Conservation (phyloP, 139 green algal genomes). For the Volvox africanus region DNA sequence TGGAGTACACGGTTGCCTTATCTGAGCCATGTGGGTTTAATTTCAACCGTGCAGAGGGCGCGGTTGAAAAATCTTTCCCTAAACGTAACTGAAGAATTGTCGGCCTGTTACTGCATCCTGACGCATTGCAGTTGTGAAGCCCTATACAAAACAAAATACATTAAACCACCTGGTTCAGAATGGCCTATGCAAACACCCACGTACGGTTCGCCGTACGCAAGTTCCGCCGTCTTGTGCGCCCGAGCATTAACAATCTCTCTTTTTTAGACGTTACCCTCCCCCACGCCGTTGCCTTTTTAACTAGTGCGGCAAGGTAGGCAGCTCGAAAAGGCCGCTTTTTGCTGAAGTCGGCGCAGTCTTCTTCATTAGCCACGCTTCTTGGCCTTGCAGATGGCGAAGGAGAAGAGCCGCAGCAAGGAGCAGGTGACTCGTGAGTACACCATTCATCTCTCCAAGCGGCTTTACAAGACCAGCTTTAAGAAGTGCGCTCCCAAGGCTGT, state of each 20-base stretch:
- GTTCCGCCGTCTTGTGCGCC: background rate
- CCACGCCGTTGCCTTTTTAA: conserved; percentile 18
- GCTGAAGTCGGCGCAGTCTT: conserved; percentile 20
- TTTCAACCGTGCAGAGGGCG: background rate
- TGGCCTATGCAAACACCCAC: no score
- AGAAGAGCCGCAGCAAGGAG: conserved; percentile 81
- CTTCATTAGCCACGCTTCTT: background rate
- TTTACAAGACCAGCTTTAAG: conserved; percentile 97
- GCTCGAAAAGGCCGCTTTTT: background rate
- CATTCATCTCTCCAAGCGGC: conserved; percentile 97
- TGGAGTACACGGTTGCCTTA: conserved; percentile 32
- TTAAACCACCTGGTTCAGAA: no score
- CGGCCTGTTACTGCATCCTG: no score
- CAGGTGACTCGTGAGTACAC: conserved; percentile 97
- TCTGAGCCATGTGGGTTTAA: background rate
- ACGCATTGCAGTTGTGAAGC: no score
- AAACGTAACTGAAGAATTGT: no score
- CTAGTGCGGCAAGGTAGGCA: conserved; percentile 47
- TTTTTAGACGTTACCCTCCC: conserved; percentile 17
- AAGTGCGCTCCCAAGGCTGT: conserved; percentile 93
- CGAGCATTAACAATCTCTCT: background rate
- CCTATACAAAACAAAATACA: no score
- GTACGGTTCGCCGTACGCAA: background rate
- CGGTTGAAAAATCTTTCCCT: no score
- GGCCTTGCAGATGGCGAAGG: conserved; percentile 70